phyloP scores from a whole-genome alignment of 805 yeast genomes.

The Wickerhamiella azyma region DNA sequence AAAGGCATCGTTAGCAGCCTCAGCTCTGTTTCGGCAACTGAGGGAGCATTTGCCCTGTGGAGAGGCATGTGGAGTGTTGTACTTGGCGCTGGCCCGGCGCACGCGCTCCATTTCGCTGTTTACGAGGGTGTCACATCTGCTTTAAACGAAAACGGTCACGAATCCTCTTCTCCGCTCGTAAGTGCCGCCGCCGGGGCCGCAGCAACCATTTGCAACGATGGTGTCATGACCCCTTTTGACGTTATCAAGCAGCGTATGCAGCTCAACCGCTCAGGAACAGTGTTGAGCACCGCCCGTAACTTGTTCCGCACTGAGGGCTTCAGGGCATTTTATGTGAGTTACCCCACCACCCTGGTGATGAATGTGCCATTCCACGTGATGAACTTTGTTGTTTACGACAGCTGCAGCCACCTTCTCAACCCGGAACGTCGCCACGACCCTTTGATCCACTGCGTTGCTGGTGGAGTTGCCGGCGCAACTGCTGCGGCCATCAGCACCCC shows the following conservation, averaged over 20 bases:
- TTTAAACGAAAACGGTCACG: constrained; percentile 31
- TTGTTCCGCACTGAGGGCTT: constrained; percentile 32
- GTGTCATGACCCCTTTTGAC: constrained; percentile 95
- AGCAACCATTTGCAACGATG: constrained; percentile 88
- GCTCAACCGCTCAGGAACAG: constrained; percentile 21
- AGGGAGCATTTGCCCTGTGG: constrained; percentile 84
- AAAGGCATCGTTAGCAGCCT: constrained; percentile 48
- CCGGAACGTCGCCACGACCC: constrained; percentile 73
- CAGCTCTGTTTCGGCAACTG: constrained; percentile 64
- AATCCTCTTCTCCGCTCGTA: constrained; percentile 57
- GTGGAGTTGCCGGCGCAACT: constrained; percentile 88
- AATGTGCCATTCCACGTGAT: constrained; percentile 91
- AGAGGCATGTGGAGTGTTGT: constrained; percentile 86
- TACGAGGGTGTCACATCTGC: constrained; percentile 67
- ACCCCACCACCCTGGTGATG: constrained; percentile 86
- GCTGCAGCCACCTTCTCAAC: constrained; percentile 61
- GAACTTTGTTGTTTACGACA: constrained; percentile 86
- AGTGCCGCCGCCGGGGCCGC: constrained; percentile 82
- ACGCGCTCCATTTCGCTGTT: constrained; percentile 90
- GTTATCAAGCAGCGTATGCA: constrained; percentile 95
- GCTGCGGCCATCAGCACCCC: constrained; percentile 95
- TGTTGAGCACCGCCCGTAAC: constrained; percentile 18
- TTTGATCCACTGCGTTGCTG: constrained; percentile 77
- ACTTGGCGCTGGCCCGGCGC: constrained; percentile 98
- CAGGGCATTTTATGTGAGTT: constrained; percentile 75